Evolutionary conservation across 2,329 filamentous ascomycete genomes (phyloP), one percentile per base, ranked within the genome.

Genomic region (Lasiodiplodia sp.): DNA sequence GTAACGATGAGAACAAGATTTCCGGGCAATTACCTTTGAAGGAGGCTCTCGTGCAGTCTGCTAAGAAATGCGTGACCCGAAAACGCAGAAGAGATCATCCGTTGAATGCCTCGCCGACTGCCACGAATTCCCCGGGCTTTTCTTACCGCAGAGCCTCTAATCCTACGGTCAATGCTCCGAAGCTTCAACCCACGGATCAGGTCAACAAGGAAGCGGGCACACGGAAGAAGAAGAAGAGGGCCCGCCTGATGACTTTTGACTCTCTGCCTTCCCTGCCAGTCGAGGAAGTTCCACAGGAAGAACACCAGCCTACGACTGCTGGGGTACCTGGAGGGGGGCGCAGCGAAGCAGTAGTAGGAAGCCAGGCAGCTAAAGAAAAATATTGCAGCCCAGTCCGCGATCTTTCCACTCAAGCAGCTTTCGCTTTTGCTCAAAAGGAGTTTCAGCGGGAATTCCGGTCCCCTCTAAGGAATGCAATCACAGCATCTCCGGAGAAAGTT

Each of bases 371-470:
- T n/a, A 52, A 38, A 7, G 25, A n/a, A 6, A 18, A 25, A 4
- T 21, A 37, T n/a, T 18, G 21, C 4, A 67, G 55, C 40, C 44
- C 16, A 12, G 14, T 21, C 7, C 71, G 69, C 3, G 72, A 75
- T 40, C 73, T 75, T 55, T 80, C 76, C 11, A 80, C 78, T 2
- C 79, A 80, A 70, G 75, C 77, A 25, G 75, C 79, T 37, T 73
- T 81, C 71, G 63, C 76, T 67, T 67, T 76, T 49, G 76, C 77
- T 55, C 77, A 77, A 47, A 71, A 73, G 47, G 75, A 76, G 28
- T 78, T 78, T 52, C 78, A 77, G 66, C 74, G 78, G 44, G 74
- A 60, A 69, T 72, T 8, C 72, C 72, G 37, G n/a, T 62, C 68
- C 14, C 44, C 68, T 16, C 16, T 21, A 0, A 65, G 56, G 18